These are phyloP conservation scores for Stereum hirsutum DNA, from an alignment of 1,284 basidiomycete species.

Conservation along the genomic window DNA sequence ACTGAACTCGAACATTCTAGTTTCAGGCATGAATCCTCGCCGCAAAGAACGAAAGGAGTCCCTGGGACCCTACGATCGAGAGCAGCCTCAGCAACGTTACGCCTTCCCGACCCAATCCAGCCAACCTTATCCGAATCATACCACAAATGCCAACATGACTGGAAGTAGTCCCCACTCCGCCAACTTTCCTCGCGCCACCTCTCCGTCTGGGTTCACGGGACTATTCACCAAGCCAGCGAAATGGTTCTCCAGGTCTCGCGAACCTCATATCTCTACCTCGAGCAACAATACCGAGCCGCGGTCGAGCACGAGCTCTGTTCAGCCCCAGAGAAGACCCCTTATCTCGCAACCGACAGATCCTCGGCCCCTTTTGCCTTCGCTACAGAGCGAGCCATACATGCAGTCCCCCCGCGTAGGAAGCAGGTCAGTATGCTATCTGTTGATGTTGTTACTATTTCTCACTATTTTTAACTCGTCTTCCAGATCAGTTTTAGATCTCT, in stretches of 20 bases:
- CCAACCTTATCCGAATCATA: too few relatives aligned
- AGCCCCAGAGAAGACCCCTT: conserved; percentile 62
- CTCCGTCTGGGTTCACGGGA: conserved; percentile 27
- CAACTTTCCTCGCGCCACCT: conserved; percentile 21
- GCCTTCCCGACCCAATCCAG: too few relatives aligned
- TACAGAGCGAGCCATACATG: conserved; percentile 18
- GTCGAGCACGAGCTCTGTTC: conserved; percentile 38
- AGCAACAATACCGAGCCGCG: conserved; percentile 36
- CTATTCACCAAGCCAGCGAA: conserved; percentile 37
- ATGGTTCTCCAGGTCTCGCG: conserved; percentile 39
- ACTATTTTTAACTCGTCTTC: background rate
- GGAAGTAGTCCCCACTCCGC: too few relatives aligned
- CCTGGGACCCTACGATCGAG: too few relatives aligned
- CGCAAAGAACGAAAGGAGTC: too few relatives aligned
- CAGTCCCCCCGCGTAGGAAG: conserved; percentile 28
- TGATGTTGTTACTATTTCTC: background rate
- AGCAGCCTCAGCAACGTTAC: too few relatives aligned
- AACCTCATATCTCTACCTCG: conserved; percentile 27
- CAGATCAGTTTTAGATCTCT: conserved; percentile 64
- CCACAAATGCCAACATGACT: too few relatives aligned
- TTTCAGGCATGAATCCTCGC: too few relatives aligned
- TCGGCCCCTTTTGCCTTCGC: conserved; percentile 46
- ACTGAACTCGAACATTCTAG: too few relatives aligned
- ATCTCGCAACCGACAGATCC: conserved; percentile 78
- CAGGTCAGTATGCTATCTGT: conserved; percentile 29